Conservation (phyloP, 495 filamentous ascomycete genomes). For the Neurospora sp. region DNA sequence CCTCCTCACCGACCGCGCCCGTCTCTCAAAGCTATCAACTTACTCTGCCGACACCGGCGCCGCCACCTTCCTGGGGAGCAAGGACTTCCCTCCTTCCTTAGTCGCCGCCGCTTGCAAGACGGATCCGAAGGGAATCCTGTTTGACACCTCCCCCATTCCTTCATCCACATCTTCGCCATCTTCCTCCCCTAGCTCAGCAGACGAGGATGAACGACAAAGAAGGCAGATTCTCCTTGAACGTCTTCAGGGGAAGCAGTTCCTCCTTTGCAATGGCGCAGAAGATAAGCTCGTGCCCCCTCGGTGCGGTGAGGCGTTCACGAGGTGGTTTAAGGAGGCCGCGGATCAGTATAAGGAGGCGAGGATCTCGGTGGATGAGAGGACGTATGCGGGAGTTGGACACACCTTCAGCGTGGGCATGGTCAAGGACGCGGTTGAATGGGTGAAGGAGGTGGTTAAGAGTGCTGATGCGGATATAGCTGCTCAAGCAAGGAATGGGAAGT, state of each 20-base stretch:
- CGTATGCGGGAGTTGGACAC: conserved; percentile 66
- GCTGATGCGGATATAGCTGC: conserved; percentile 7
- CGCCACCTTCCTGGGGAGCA: conserved; percentile 58
- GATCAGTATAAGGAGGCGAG: conserved; percentile 49
- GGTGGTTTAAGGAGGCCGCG: conserved; percentile 55
- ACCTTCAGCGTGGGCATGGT: conserved; percentile 64
- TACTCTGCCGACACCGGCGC: conserved; percentile 44
- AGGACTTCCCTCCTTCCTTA: conserved; percentile 61
- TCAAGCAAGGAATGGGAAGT: not conserved
- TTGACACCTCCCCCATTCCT: conserved; percentile 39
- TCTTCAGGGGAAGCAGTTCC: conserved; percentile 62
- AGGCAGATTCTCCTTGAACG: conserved; percentile 35
- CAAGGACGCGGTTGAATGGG: conserved; percentile 55
- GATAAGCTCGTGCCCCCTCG: conserved; percentile 83
- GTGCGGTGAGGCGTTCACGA: conserved; percentile 57
- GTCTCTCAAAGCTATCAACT: conserved; percentile 56
- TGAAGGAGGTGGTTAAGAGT: conserved; percentile 40
- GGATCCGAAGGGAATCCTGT: conserved; percentile 62
- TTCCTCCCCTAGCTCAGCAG: not conserved
- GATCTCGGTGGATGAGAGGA: conserved; percentile 58
- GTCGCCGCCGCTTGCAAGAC: conserved; percentile 48
- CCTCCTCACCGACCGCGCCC: conserved; percentile 68
- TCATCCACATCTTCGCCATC: not conserved
- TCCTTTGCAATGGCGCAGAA: conserved; percentile 62
- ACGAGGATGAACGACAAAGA: conserved; percentile 17